A percentile compares a stretch with the other conserved stretches of the same genome.
phyloP scores from a whole-genome alignment of 148 eudicot genomes.

The Arctostaphylos glauca region DNA sequence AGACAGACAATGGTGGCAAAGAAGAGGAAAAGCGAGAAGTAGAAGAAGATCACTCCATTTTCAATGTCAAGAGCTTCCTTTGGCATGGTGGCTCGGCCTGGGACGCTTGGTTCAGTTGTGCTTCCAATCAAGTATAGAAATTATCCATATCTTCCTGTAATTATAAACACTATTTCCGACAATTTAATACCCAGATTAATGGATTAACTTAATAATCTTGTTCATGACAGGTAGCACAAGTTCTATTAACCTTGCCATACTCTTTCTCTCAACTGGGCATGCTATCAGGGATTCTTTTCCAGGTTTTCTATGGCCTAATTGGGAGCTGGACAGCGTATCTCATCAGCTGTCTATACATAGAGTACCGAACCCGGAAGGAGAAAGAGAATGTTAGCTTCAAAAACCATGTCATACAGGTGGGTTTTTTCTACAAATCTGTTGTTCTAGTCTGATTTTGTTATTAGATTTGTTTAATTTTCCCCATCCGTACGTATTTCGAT shows the following conservation, averaged over 20 bases:
- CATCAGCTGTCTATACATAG: conserved; percentile 75
- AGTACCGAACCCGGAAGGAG: conserved; percentile 69
- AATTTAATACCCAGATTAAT: neutral
- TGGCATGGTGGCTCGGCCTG: conserved; percentile 90
- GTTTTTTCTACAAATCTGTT: neutral
- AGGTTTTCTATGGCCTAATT: conserved; percentile 64
- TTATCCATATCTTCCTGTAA: neutral
- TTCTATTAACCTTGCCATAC: conserved; percentile 71
- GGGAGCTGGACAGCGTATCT: conserved; percentile 94
- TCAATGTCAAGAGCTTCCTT: conserved; percentile 42
- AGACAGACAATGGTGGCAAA: conserved; percentile 21
- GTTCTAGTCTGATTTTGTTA: too few species aligned
- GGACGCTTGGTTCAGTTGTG: conserved; percentile 85
- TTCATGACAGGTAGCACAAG: conserved; percentile 68
- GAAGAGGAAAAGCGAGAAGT: conserved; percentile 22
- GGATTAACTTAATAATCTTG: neutral
- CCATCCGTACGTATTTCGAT: neutral
- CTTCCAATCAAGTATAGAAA: conserved; percentile 62
- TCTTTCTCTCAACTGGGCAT: conserved; percentile 81
- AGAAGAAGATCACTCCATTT: conserved; percentile 42
- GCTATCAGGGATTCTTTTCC: conserved; percentile 64
- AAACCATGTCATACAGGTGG: conserved; percentile 89
- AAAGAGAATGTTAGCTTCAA: conserved; percentile 85
- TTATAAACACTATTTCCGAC: neutral
- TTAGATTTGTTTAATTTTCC: too few species aligned